phyloP scores from a whole-genome alignment of 768 basidiomycete species.

The Psilocybe tampanensis region DNA sequence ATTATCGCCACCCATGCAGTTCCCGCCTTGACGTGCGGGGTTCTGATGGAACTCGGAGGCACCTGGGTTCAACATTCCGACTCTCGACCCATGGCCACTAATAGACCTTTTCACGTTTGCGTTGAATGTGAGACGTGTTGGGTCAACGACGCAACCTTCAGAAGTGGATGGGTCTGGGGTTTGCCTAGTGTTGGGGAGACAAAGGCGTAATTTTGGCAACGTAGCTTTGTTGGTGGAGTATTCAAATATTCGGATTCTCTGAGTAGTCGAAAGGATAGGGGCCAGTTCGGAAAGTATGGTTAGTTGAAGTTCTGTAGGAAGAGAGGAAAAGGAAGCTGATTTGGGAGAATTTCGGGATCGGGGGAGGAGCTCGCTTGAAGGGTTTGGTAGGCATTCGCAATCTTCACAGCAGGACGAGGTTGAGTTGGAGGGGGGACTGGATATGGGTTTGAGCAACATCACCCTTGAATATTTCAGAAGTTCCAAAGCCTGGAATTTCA shows the following conservation, averaged over 20 bases:
- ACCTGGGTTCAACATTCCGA: background rate
- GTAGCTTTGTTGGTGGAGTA: slow-evolving; percentile 16
- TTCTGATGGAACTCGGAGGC: background rate
- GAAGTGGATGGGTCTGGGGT: background rate
- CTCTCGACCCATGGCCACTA: background rate
- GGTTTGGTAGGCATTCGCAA: slow-evolving; percentile 9
- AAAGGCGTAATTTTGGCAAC: slow-evolving; percentile 15
- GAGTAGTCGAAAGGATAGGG: slow-evolving; percentile 13
- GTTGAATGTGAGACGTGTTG: slow-evolving; percentile 2
- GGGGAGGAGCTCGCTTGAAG: background rate
- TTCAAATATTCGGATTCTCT: slow-evolving; percentile 19
- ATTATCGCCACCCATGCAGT: background rate
- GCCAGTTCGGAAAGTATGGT: slow-evolving; percentile 17
- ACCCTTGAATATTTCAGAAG: slow-evolving; percentile 19
- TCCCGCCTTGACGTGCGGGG: background rate
- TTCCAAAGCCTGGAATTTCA: slow-evolving; percentile 12
- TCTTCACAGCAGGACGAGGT: background rate
- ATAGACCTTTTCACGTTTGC: background rate
- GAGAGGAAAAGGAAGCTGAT: slow-evolving; percentile 6
- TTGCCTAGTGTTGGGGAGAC: slow-evolving; percentile 3
- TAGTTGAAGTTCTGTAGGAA: slow-evolving; percentile 22
- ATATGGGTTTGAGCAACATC: slow-evolving; percentile 5
- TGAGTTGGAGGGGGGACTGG: background rate
- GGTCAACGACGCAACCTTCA: slow-evolving; percentile 8
- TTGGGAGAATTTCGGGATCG: background rate